These are phyloP conservation scores for Hyphodiscus sp. DNA, from an alignment of 2,329 filamentous ascomycete species.

Conservation along the genomic window DNA sequence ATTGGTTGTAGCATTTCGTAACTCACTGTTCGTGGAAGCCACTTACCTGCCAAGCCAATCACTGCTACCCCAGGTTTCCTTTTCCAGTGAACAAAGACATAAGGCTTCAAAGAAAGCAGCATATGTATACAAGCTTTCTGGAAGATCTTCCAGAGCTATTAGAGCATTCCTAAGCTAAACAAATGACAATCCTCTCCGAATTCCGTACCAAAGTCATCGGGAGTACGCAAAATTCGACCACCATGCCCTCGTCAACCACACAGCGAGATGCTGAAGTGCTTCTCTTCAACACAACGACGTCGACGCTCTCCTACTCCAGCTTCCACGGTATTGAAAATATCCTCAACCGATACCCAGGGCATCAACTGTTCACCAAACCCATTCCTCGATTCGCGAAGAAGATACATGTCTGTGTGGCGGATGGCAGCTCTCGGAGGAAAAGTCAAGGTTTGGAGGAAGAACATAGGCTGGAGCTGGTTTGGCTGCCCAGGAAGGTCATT, in stretches of 20 bases:
- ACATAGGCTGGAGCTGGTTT: background rate
- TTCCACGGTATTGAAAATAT: background rate
- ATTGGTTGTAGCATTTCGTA: too few relatives aligned
- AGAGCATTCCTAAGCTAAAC: background rate
- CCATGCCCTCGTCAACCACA: background rate
- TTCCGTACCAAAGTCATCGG: background rate
- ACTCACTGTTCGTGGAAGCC: too few relatives aligned
- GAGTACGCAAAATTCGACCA: background rate
- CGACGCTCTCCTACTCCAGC: background rate
- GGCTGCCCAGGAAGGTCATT: background rate
- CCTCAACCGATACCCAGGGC: background rate
- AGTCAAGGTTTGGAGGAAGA: background rate
- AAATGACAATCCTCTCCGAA: background rate
- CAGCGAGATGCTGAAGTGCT: background rate
- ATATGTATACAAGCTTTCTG: too few relatives aligned
- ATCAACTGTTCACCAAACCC: background rate
- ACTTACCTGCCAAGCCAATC: too few relatives aligned
- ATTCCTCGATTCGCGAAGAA: background rate
- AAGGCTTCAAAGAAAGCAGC: too few relatives aligned
- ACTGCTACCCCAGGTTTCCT: too few relatives aligned
- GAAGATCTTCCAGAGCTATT: too few relatives aligned
- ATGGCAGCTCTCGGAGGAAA: background rate
- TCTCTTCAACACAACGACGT: background rate
- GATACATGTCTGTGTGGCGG: background rate
- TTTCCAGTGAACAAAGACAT: too few relatives aligned